phyloP scores from a whole-genome alignment of 2,329 filamentous ascomycete genomes.

The Chrysosphaeria jannelii region DNA sequence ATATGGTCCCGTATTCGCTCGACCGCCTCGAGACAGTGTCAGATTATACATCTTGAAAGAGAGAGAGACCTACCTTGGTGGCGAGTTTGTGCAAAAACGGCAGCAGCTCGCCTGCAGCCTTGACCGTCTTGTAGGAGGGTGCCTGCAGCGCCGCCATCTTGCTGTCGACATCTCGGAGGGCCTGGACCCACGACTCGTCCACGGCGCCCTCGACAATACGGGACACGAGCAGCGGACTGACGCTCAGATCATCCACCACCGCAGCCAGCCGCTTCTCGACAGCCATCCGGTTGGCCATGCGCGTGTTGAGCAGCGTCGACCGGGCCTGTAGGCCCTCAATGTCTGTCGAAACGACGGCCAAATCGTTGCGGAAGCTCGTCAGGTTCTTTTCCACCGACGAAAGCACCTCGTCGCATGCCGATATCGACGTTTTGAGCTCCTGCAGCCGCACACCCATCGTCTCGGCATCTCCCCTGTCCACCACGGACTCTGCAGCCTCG shows the following conservation, averaged over 20 bases:
- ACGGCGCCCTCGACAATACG: conserved; percentile 72
- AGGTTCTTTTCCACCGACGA: conserved; percentile 82
- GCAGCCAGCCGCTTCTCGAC: conserved; percentile 73
- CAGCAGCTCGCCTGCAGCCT: conserved; percentile 55
- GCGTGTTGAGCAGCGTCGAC: conserved; percentile 53
- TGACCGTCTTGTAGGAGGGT: conserved; percentile 39
- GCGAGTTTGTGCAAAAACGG: conserved; percentile 64
- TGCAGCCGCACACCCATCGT: conserved; percentile 53
- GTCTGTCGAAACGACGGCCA: conserved; percentile 74
- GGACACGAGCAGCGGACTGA: conserved; percentile 56
- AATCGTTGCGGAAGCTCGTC: conserved; percentile 73
- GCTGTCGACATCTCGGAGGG: conserved; percentile 57
- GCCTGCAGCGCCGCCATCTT: conserved; percentile 20
- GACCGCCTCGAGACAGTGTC: conserved; percentile 30
- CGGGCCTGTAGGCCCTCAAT: conserved; percentile 80
- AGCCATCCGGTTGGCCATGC: conserved; percentile 63
- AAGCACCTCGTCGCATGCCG: conserved; percentile 73
- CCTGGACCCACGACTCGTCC: conserved; percentile 66
- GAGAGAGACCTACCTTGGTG: too few relatives aligned
- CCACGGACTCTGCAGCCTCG: too few relatives aligned
- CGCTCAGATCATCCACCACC: conserved; percentile 69
- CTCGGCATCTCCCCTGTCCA: conserved; percentile 12
- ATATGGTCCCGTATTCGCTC: conserved; percentile 86
- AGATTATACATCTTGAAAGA: too few relatives aligned
- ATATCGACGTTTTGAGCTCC: conserved; percentile 68